A percentile compares a stretch with the other conserved stretches of the same genome.
Evolutionary conservation across 2,329 filamentous ascomycete genomes (phyloP).

Genomic region (Graphilbum ipis-grandicollis): DNA sequence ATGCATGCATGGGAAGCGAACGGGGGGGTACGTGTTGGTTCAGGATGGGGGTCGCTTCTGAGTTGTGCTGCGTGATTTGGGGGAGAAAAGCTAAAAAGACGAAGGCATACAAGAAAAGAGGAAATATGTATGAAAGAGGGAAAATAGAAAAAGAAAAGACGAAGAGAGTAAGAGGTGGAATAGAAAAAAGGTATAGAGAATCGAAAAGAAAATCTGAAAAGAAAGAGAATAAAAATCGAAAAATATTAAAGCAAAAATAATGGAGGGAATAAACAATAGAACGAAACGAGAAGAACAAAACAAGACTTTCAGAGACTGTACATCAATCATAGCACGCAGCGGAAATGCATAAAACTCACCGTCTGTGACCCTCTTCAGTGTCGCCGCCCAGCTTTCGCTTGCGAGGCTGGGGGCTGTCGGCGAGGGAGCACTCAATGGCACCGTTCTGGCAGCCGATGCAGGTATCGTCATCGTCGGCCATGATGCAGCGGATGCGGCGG

Average conservation of each 20-base stretch:
- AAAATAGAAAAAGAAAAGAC: neutral
- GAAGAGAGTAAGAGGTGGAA: constrained; percentile 2
- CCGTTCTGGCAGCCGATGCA: constrained; percentile 66
- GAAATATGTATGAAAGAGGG: neutral
- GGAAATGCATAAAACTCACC: constrained; percentile 23
- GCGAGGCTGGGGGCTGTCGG: constrained; percentile 57
- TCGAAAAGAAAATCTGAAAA: neutral
- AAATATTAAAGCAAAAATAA: too few species aligned
- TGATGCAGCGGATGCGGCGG: constrained; percentile 59
- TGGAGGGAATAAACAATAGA: too few species aligned
- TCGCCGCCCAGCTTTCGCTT: constrained; percentile 63
- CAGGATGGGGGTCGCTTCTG: too few species aligned
- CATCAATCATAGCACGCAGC: too few species aligned
- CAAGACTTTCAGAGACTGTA: too few species aligned
- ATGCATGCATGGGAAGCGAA: too few species aligned
- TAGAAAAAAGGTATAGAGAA: neutral
- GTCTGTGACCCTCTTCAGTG: constrained; percentile 43
- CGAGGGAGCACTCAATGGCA: constrained; percentile 63
- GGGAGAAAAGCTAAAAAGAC: too few species aligned
- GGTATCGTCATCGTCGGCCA: constrained; percentile 54
- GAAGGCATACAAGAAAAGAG: too few species aligned
- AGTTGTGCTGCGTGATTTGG: too few species aligned
- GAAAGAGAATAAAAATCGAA: too few species aligned
- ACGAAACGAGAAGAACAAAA: too few species aligned
- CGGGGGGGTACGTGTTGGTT: too few species aligned